phyloP scores from a whole-genome alignment of 179 eudicot genomes.

The Beta corolliflora region DNA sequence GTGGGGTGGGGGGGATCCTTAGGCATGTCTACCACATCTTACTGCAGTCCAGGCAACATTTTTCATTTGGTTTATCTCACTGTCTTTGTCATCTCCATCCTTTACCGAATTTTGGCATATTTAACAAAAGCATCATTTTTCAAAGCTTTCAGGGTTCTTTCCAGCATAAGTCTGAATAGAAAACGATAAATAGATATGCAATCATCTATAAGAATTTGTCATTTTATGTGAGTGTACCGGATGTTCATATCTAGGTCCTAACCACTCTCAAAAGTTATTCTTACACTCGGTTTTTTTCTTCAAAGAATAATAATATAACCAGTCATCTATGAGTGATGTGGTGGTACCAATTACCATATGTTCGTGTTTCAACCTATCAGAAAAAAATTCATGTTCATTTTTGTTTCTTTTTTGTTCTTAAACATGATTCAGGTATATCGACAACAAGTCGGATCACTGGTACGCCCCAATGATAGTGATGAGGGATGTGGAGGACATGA shows the following conservation, averaged over 20 bases:
- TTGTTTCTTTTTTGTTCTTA: too few species aligned
- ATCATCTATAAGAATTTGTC: neutral
- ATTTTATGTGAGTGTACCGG: neutral
- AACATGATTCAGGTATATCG: constrained; percentile 39
- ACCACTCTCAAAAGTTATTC: neutral
- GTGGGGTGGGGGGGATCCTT: constrained; percentile 1
- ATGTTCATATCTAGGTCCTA: neutral
- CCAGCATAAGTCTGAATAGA: neutral
- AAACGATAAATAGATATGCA: neutral
- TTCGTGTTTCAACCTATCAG: neutral
- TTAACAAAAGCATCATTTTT: neutral
- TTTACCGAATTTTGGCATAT: constrained; percentile 11
- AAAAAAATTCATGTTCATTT: too few species aligned
- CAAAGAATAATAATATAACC: too few species aligned
- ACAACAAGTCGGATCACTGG: constrained; percentile 58
- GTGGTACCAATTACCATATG: too few species aligned
- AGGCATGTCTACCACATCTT: neutral
- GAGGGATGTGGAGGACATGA: constrained; percentile 70
- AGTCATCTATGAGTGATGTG: too few species aligned
- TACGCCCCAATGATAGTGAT: constrained; percentile 55
- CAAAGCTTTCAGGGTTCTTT: neutral
- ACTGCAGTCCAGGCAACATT: neutral
- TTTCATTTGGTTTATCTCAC: neutral
- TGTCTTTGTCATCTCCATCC: neutral
- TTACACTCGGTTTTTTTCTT: neutral